These are phyloP conservation scores for Pinus tabuliformis DNA, from an alignment of 75 land plant species.

Conservation along the genomic window DNA sequence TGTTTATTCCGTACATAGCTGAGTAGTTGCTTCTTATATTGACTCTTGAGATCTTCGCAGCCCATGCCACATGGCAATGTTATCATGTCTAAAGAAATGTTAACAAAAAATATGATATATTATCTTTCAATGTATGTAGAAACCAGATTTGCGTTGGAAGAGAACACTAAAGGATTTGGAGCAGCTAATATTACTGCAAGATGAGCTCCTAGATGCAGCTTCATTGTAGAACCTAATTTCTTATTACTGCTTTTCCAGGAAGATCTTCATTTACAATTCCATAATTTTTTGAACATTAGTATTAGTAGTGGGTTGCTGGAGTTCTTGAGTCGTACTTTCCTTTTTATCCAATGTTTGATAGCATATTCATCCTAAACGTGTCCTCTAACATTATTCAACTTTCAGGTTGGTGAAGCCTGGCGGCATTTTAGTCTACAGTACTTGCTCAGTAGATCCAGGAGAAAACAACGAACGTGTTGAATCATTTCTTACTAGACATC, in stretches of 20 bases:
- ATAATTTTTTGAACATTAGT: not conserved
- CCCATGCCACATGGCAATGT: not conserved
- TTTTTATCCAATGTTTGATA: not conserved
- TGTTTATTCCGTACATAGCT: not conserved
- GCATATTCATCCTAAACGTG: not conserved
- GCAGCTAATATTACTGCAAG: constrained; percentile 63
- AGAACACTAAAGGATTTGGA: constrained; percentile 64
- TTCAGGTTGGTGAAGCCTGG: constrained; percentile 87
- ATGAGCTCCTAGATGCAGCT: constrained; percentile 82
- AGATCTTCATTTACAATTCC: not conserved
- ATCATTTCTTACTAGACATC: constrained; percentile 71
- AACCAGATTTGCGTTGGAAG: constrained; percentile 94
- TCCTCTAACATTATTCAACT: not conserved
- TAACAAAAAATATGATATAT: not conserved
- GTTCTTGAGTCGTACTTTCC: not conserved
- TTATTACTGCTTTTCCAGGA: not conserved
- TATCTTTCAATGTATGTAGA: constrained; percentile 31
- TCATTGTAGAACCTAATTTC: constrained; percentile 35
- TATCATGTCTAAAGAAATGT: not conserved
- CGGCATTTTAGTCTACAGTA: constrained; percentile 86
- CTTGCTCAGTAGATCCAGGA: constrained; percentile 86
- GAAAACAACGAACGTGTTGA: constrained; percentile 78
- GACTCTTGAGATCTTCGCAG: not conserved
- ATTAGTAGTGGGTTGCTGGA: not conserved
- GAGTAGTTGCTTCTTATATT: not conserved